Percentiles rank a stretch among this genome's conserved stretches.
Conservation (phyloP, 257 asterid genomes). For the Mitragyna speciosa region DNA sequence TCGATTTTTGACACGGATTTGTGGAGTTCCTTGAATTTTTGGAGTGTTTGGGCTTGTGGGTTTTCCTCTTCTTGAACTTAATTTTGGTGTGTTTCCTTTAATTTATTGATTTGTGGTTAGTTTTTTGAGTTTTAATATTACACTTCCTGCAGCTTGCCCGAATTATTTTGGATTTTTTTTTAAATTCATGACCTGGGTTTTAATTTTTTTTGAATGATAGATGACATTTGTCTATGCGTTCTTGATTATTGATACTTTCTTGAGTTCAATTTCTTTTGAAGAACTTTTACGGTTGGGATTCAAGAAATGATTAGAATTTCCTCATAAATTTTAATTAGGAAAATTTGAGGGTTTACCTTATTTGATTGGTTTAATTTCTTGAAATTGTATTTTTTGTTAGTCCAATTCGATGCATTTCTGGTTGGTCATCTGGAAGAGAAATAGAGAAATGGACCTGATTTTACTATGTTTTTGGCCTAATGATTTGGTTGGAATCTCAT, state of each 20-base stretch:
- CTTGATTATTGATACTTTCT: background rate
- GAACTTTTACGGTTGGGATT: background rate
- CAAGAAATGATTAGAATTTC: background rate
- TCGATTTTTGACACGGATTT: background rate
- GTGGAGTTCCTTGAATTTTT: background rate
- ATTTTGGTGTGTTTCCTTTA: background rate
- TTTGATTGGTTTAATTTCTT: background rate
- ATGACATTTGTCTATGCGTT: background rate
- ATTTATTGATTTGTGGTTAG: background rate
- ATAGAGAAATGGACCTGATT: background rate
- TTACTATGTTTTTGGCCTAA: background rate
- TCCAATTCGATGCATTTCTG: background rate
- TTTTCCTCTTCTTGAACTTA: background rate
- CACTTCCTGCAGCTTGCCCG: background rate
- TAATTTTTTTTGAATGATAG: background rate
- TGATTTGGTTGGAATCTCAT: background rate
- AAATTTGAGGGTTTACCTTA: background rate
- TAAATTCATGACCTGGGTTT: background rate
- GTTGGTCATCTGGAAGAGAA: background rate
- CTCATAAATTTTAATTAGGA: background rate
- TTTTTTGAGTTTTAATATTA: background rate
- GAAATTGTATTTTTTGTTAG: background rate
- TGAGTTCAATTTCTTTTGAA: background rate
- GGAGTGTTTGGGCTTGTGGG: background rate
- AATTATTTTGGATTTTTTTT: background rate